Base-by-base conservation (phyloP, 306 rosid genomes). In the Carpinus viminea region DNA sequence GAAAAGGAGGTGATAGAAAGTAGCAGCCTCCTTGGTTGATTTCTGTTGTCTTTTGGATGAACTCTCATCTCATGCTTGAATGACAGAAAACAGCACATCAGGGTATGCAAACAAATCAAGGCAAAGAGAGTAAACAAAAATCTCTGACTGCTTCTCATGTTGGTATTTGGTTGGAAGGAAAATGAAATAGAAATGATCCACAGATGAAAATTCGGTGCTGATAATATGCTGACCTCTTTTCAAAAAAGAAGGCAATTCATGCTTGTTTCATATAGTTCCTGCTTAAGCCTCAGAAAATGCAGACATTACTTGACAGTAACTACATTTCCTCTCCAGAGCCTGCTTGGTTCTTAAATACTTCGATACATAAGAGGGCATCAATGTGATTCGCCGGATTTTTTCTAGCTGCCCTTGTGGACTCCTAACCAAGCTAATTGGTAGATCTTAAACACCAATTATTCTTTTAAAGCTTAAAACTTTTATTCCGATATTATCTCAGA, bases 61-160 rank as follows among this genome's bases (percentile, higher is more conserved):
- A 76, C 81, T 80, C 72, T 78, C 51, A 34, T 74, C 69, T 57
- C 87, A 61, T 79, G 70, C 21, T 20, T 84, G 80, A 75, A 59
- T 68, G 76, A 73, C 45, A 86, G 82, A 74, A 72, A 20, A 68
- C 87, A 84, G 72, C 61, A 83, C 28, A 70, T 16, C 26, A 24
- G 26, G 47, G 74, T 68, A 77, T 73, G 85, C 26, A 76, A 28
- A 82, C 88, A 86, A 78, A 92, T 75, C 46, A 87, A 70, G 65
- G 80, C 76, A 72, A 83, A 86, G 76, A 85, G 76, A 82, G 72
- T 79, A 74, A 80, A 36, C 70, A 77, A 72, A 80, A 82, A 60
- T 83, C 83, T 70, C 48, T 68, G 87, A 69, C 81, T 75, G 76
- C 85, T 76, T 86, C 78, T 85, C 96, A 92, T 90, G 82, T 82